These are phyloP conservation scores for California macrophylla DNA, from an alignment of 441 rosid genomes.

Conservation along the genomic window DNA sequence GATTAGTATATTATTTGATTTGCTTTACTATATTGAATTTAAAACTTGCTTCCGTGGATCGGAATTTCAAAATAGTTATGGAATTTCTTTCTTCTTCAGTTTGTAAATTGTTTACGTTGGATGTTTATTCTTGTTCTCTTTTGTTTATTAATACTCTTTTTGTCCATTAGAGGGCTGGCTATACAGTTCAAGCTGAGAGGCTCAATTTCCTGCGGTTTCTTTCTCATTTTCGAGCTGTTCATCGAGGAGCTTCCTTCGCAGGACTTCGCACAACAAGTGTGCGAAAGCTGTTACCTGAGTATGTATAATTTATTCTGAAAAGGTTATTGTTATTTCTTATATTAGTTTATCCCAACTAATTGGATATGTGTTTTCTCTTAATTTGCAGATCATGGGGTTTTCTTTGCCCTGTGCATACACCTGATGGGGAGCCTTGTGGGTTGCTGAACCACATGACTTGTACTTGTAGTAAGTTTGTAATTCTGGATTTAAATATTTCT, in stretches of 20 bases:
- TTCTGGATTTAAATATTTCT: background rate
- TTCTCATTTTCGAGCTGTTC: constrained; percentile 90
- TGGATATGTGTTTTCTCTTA: constrained; percentile 8
- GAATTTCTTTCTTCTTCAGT: background rate
- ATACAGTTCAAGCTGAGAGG: constrained; percentile 96
- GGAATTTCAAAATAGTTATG: background rate
- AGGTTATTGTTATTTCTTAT: constrained; percentile 11
- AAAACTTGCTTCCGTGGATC: background rate
- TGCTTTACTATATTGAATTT: background rate
- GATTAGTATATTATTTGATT: background rate
- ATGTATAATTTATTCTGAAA: constrained; percentile 24
- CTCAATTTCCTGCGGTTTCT: constrained; percentile 82
- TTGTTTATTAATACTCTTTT: background rate
- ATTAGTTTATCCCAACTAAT: background rate
- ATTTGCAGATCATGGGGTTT: constrained; percentile 89
- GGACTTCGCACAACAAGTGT: constrained; percentile 94
- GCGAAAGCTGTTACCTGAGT: constrained; percentile 95
- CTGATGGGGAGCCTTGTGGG: constrained; percentile 98
- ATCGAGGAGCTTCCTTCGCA: constrained; percentile 94
- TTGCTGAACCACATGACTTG: constrained; percentile 88
- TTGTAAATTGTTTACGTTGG: background rate
- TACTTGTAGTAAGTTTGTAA: constrained; percentile 56
- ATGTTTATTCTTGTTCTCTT: background rate
- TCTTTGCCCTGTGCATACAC: constrained; percentile 97
- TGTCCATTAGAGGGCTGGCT: constrained; percentile 73